phyloP scores from a whole-genome alignment of 345 rosid species.

The Triadica sebifera region DNA sequence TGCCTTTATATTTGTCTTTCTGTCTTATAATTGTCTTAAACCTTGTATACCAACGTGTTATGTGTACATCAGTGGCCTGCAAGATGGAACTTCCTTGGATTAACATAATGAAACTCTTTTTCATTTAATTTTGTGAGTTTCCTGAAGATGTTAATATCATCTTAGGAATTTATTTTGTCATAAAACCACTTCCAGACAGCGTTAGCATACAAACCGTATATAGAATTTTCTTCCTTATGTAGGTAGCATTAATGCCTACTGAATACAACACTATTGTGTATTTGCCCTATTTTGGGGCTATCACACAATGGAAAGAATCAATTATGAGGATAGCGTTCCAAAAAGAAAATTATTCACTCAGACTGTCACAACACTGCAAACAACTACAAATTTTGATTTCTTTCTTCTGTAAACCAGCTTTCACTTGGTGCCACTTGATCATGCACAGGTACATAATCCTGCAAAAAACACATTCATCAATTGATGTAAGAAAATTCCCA shows the following conservation, averaged over 20 bases:
- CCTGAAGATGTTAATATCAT: too few relatives aligned
- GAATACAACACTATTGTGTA: neutral
- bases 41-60: neutral
- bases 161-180: neutral
- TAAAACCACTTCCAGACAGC: neutral
- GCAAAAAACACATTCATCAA: constrained; percentile 14
- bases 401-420: constrained; percentile 21
- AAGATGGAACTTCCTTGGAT: neutral
- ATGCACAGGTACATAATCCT: constrained; percentile 48
- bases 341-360: neutral
- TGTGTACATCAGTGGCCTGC: neutral
- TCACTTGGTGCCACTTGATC: constrained; percentile 38
- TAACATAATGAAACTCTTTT: neutral
- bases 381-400: constrained; percentile 14
- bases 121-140: too few relatives aligned
- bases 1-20: neutral
- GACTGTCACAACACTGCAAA: neutral
- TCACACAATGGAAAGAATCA: neutral
- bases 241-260: neutral
- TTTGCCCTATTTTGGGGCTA: neutral
- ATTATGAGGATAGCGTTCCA: neutral
- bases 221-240: constrained; percentile 6
- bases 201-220: neutral
- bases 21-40: neutral
- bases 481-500: neutral